Percentiles rank a stretch among this genome's conserved stretches.
These are phyloP conservation scores for Cordyceps tenuipes DNA, from an alignment of 2,329 filamentous ascomycete genomes.

Conservation along the genomic window DNA sequence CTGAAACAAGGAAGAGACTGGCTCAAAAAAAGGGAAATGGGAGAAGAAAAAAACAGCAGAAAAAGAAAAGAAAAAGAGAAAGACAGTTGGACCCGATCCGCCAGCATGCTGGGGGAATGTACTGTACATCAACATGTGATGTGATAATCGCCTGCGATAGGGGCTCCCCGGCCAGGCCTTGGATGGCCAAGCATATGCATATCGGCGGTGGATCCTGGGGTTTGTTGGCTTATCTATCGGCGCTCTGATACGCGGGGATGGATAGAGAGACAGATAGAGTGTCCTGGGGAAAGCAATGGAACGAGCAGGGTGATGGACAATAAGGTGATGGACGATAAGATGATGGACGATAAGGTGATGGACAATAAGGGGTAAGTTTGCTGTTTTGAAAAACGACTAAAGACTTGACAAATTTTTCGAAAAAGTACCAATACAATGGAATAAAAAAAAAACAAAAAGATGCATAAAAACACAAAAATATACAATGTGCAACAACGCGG, in stretches of 20 bases:
- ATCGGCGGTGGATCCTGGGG: constrained; percentile 1
- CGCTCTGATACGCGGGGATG: constrained; percentile 6
- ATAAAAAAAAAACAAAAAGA: too few relatives aligned
- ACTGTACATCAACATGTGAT: constrained; percentile 2
- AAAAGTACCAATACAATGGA: too few relatives aligned
- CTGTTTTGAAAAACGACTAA: neutral
- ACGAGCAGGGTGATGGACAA: neutral
- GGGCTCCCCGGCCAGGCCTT: neutral
- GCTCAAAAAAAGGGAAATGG: too few relatives aligned
- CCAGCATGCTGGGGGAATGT: neutral
- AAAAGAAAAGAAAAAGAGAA: neutral
- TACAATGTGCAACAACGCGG: too few relatives aligned
- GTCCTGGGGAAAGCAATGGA: neutral
- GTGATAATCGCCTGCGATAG: neutral
- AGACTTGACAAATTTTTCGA: too few relatives aligned
- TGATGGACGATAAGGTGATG: too few relatives aligned
- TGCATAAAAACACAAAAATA: too few relatives aligned
- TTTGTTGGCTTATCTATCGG: constrained; percentile 7
- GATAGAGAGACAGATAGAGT: neutral
- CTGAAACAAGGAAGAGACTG: neutral
- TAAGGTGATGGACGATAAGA: too few relatives aligned
- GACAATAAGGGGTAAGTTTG: neutral
- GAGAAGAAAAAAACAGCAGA: too few relatives aligned
- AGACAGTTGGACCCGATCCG: neutral
- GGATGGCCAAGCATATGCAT: neutral